phyloP scores from a whole-genome alignment of 1,139 yeast genomes.

The Yamadazyma sp. region DNA sequence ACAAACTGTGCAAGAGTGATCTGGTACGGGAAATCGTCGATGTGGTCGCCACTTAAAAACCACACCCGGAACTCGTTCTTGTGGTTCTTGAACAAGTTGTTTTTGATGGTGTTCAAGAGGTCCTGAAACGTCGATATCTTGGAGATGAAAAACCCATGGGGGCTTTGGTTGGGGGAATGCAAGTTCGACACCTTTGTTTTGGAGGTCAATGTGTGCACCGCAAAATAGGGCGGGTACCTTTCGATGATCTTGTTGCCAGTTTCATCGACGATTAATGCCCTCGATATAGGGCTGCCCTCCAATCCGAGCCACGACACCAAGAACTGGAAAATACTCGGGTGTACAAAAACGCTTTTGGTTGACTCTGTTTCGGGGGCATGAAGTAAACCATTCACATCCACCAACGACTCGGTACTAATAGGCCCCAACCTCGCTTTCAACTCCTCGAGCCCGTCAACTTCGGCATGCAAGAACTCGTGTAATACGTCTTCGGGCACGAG shows the following conservation, averaged over 20 bases:
- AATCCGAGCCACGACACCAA: conserved; percentile 58
- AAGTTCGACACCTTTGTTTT: conserved; percentile 9
- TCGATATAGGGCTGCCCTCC: conserved; percentile 42
- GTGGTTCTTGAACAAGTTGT: conserved; percentile 19
- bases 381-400: conserved; percentile 33
- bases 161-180: conserved; percentile 10
- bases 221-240: conserved; percentile 50
- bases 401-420: conserved; percentile 29
- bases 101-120: conserved; percentile 27
- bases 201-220: conserved; percentile 50
- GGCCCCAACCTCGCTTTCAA: conserved; percentile 32
- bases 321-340: conserved; percentile 42
- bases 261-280: conserved; percentile 42
- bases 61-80: conserved; percentile 33
- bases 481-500: conserved; percentile 34
- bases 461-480: conserved; percentile 24
- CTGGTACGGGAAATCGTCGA: conserved; percentile 24
- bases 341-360: conserved; percentile 31
- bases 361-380: conserved; percentile 31
- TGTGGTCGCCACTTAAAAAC: conserved; percentile 32
- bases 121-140: conserved; percentile 36
- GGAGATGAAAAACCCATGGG: conserved; percentile 25
- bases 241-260: conserved; percentile 49
- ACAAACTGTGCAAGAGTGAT: conserved; percentile 30
- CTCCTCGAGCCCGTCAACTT: conserved; percentile 26